Base-by-base conservation (phyloP, 495 filamentous ascomycete species). In the Talaromyces thailandensis region DNA sequence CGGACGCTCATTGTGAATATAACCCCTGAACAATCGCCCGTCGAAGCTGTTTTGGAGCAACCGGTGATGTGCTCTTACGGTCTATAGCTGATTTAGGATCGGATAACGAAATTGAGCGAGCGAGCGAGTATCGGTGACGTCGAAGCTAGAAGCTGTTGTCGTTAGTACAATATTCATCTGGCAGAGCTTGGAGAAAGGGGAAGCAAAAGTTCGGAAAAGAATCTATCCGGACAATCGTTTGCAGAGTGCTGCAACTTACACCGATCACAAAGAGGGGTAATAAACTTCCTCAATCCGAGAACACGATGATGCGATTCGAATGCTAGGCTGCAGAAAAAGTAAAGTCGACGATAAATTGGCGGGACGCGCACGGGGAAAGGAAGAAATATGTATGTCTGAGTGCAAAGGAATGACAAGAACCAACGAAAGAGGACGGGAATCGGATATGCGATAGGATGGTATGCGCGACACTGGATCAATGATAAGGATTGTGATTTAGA, bases 1-100 rank as follows among this genome's bases (percentile, higher is more conserved):
- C 74, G 67, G 32, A 74, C 69, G 60, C 69, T 75, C 77, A 80
- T 80, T 60, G 65, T 72, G 69, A 55, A 48, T 48, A 14, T 37
- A 48, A 40, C 35, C 43, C 18, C 21, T 48, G 8, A 8, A 48
- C 43, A 21, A 21, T 48, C 18, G 8, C 18, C 43, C 18, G 40
- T 7, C 21, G 6, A 6, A 45, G 18, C 6, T 45, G 6, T 28
- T 28, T 24, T 24, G 14, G 6, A 26, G 24, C 5, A 5, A 53
- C 6, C 4, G 24, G 50, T 16, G 11, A 14, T 25, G 50, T 24
- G 21, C 28, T 24, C 14, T 2, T 25, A 23, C 23, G 11, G 18
- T 24, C 6, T 28, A 11, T 5, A 16, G 28, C 28, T 53, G 50
- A 26, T 24, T 3, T 40, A 25, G 25, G 12, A 26, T 8, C 25